A percentile compares a stretch with the other conserved stretches of the same genome.
These are phyloP conservation scores for Claviceps humidiphila DNA, from an alignment of 2,329 filamentous ascomycete genomes.

Conservation along the genomic window DNA sequence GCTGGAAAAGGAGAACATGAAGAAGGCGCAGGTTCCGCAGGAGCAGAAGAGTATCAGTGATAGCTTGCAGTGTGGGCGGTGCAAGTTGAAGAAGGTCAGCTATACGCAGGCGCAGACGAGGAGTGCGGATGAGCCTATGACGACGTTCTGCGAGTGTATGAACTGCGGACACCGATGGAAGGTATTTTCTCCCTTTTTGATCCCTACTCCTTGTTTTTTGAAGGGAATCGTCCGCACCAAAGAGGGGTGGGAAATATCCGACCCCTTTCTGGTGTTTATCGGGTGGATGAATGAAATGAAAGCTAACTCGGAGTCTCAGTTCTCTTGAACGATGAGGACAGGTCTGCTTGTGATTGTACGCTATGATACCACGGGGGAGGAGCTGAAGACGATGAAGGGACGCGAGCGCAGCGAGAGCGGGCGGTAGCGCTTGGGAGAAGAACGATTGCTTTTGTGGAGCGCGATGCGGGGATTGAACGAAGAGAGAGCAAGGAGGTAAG, in stretches of 20 bases:
- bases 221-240: too few relatives aligned
- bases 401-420: background rate
- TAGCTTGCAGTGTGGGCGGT: slow-evolving; percentile 80
- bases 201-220: background rate
- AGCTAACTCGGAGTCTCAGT: background rate
- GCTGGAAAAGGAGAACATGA: slow-evolving; percentile 87
- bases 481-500: background rate
- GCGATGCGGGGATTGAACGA: background rate
- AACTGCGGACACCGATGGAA: slow-evolving; percentile 60
- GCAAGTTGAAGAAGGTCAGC: slow-evolving; percentile 84
- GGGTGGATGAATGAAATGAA: background rate
- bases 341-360: background rate
- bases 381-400: too few relatives aligned
- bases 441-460: background rate
- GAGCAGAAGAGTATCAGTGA: slow-evolving; percentile 82
- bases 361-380: background rate
- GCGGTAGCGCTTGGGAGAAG: too few relatives aligned
- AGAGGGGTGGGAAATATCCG: too few relatives aligned
- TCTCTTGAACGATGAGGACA: background rate
- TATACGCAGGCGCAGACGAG: slow-evolving; percentile 95
- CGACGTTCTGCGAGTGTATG: slow-evolving; percentile 60
- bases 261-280: background rate
- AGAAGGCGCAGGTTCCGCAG: slow-evolving; percentile 88
- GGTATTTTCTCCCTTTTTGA: slow-evolving; percentile 29
- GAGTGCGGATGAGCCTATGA: slow-evolving; percentile 88